A percentile compares a stretch with the other conserved stretches of the same genome.
Conservation (phyloP, 495 filamentous ascomycete species). For the Astrothelium subdiscretum region DNA sequence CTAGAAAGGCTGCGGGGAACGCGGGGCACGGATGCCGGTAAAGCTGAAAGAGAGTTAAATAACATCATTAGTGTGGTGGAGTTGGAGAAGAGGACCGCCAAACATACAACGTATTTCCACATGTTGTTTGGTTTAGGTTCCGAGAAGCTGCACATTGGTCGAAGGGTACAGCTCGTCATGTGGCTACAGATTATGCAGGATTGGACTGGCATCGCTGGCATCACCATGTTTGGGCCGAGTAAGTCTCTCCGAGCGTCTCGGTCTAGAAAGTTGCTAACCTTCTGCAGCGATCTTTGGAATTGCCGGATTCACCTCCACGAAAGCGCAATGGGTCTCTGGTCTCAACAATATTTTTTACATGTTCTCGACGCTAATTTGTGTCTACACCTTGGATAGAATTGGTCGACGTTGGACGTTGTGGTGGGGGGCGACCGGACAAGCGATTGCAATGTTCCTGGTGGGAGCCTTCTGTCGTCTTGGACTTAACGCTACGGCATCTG, state of each 20-base stretch:
- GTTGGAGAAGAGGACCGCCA: slow-evolving; percentile 40
- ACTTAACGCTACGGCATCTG: slow-evolving; percentile 36
- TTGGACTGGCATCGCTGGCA: slow-evolving; percentile 61
- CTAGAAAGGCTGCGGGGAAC: slow-evolving; percentile 50
- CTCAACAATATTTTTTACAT: slow-evolving; percentile 59
- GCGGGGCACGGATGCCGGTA: slow-evolving; percentile 38
- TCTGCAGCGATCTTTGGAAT: slow-evolving; percentile 53
- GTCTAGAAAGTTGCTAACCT: slow-evolving; percentile 21
- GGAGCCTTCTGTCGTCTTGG: slow-evolving; percentile 43
- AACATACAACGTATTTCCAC: slow-evolving; percentile 42
- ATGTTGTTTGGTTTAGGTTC: slow-evolving; percentile 56
- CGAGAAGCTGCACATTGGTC: slow-evolving; percentile 51
- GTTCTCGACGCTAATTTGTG: slow-evolving; percentile 50
- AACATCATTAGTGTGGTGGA: slow-evolving; percentile 51
- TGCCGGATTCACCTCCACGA: slow-evolving; percentile 47
- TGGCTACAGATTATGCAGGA: slow-evolving; percentile 66
- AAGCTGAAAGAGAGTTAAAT: slow-evolving; percentile 50
- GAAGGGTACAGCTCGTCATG: slow-evolving; percentile 56
- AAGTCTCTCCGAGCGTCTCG: not conserved
- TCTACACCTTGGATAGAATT: slow-evolving; percentile 58
- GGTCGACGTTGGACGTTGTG: slow-evolving; percentile 57
- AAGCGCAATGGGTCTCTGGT: slow-evolving; percentile 51
- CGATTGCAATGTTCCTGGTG: slow-evolving; percentile 48
- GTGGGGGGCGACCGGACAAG: slow-evolving; percentile 54
- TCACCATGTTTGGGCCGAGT: slow-evolving; percentile 46